A percentile compares a stretch with the other conserved stretches of the same genome.
Conservation (phyloP, 306 rosid genomes). For the Sicyos baderoa region DNA sequence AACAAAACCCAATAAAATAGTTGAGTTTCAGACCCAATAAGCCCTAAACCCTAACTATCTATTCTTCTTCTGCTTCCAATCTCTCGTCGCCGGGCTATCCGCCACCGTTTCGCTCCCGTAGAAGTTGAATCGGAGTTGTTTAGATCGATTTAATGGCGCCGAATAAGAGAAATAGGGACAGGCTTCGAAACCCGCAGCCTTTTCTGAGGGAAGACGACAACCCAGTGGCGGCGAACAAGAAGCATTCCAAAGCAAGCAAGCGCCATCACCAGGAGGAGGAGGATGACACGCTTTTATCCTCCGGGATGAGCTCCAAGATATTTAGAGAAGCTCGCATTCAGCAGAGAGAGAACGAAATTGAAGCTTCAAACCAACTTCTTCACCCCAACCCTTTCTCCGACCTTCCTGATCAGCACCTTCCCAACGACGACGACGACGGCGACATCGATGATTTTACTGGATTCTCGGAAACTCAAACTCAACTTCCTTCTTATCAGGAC, state of each 20-base stretch:
- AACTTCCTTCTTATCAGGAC: conserved; percentile 20
- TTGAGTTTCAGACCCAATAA: too few relatives aligned
- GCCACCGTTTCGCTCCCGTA: too few relatives aligned
- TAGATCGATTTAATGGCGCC: conserved; percentile 34
- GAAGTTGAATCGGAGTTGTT: too few relatives aligned
- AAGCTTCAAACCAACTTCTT: conserved; percentile 25
- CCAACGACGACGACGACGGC: background rate
- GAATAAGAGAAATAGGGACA: conserved; percentile 60
- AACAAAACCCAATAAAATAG: too few relatives aligned
- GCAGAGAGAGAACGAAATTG: conserved; percentile 53
- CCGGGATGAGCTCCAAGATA: conserved; percentile 63
- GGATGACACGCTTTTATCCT: conserved; percentile 36
- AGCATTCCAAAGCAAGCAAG: conserved; percentile 45
- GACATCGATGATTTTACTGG: conserved; percentile 53
- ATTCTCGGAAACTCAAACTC: conserved; percentile 50
- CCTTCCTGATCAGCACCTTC: conserved; percentile 16
- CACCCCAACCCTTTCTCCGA: conserved; percentile 24
- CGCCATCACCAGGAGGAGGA: conserved; percentile 55
- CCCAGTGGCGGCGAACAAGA: conserved; percentile 34
- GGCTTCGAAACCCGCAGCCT: conserved; percentile 66
- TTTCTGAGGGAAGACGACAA: conserved; percentile 45
- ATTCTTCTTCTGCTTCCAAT: background rate
- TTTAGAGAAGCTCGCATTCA: conserved; percentile 69
- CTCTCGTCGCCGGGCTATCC: too few relatives aligned
- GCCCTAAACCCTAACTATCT: background rate